Conservation (phyloP, 2,329 filamentous ascomycete species). For the Neofusicoccum sp. region DNA sequence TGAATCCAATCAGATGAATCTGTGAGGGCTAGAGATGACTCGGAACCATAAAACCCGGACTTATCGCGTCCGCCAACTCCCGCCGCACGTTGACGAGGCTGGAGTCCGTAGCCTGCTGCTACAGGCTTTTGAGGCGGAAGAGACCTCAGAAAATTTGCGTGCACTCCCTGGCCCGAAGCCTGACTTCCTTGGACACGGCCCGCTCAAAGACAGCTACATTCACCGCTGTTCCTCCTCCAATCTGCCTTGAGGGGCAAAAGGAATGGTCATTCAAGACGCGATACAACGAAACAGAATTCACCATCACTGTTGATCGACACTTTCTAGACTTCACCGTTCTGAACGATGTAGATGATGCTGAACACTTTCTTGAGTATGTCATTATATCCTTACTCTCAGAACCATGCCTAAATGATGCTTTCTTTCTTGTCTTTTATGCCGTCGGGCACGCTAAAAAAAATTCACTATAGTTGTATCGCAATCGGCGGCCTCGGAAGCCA, state of each 20-base stretch:
- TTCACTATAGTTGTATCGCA: too few relatives aligned
- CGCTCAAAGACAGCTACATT: background rate
- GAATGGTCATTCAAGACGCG: background rate
- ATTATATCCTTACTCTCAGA: too few relatives aligned
- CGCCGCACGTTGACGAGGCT: background rate
- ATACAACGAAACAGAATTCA: background rate
- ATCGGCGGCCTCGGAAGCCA: too few relatives aligned
- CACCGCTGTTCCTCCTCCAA: background rate
- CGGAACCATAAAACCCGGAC: background rate
- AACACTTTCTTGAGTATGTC: background rate
- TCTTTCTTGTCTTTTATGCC: too few relatives aligned
- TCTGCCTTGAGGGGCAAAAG: background rate
- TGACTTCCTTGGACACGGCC: background rate
- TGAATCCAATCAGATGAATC: too few relatives aligned
- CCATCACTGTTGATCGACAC: background rate
- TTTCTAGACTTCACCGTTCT: conserved; percentile 4
- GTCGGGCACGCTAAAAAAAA: too few relatives aligned
- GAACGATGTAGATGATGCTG: background rate
- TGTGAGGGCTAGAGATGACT: background rate
- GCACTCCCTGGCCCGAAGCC: background rate
- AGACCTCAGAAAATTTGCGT: background rate
- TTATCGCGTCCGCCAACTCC: background rate
- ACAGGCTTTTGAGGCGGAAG: background rate
- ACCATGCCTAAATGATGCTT: too few relatives aligned
- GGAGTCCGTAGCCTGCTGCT: background rate